Evolutionary conservation across 345 rosid genomes (phyloP).

Genomic region (Populus deltoides): DNA sequence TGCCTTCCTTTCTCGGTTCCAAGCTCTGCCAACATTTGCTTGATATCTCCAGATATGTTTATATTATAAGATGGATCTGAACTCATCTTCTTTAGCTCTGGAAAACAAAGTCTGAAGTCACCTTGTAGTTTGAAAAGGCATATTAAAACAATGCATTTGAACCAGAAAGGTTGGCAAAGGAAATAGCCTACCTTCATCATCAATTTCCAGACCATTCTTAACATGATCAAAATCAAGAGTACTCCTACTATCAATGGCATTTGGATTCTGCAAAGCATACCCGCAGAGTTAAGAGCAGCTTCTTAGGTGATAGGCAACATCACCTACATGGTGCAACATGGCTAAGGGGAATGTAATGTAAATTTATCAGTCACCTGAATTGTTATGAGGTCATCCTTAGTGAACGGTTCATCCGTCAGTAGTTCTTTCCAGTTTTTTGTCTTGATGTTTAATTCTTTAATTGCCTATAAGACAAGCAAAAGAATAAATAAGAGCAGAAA

Average conservation of each 20-base stretch:
- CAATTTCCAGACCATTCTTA: constrained; percentile 65
- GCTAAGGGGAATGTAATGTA: constrained; percentile 3
- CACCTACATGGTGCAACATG: constrained; percentile 8
- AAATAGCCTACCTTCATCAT: constrained; percentile 67
- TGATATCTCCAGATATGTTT: constrained; percentile 72
- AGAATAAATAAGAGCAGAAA: constrained; percentile 1
- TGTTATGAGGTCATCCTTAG: constrained; percentile 74
- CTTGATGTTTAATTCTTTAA: constrained; percentile 87
- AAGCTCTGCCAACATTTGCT: constrained; percentile 81
- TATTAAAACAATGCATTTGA: constrained; percentile 1
- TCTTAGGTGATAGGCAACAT: constrained; percentile 1
- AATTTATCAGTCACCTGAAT: constrained; percentile 53
- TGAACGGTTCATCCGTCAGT: constrained; percentile 77
- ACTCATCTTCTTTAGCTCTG: constrained; percentile 64
- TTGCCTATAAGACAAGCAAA: constrained; percentile 45
- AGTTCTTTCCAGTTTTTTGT: constrained; percentile 92
- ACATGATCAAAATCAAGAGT: constrained; percentile 89
- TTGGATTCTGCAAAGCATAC: constrained; percentile 64
- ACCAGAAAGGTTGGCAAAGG: constrained; percentile 3
- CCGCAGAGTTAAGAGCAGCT: constrained; percentile 7
- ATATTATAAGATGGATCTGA: constrained; percentile 77
- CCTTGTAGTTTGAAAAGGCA: constrained; percentile 1
- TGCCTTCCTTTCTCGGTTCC: constrained; percentile 88
- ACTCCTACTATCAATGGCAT: constrained; percentile 57
- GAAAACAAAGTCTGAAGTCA: constrained; percentile 13